Base-by-base conservation (phyloP, 352 stramenopile species). In the Phytophthora cajani region DNA sequence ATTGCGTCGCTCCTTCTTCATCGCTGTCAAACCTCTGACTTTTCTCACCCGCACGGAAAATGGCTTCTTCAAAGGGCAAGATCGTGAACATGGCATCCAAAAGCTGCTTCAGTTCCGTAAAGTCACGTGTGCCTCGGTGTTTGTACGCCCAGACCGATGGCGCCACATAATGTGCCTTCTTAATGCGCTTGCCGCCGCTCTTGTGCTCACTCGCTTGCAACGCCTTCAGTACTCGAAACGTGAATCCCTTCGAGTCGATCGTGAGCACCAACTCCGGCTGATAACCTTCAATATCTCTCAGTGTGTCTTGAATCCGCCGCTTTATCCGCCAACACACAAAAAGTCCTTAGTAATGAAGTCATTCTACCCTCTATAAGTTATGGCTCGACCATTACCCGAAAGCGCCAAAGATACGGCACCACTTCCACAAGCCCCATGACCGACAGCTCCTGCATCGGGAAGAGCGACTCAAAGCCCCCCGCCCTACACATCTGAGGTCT, bases 181-280 rank as follows among this genome's bases (percentile, higher is more conserved):
- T 81, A 16, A 87, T 60, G 1, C 57, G 54, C 17, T 68, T 71
- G 3, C 16, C 10, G 57, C 42, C 53, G 11, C 0, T 32, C 3
- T 68, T 67, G 3, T 50, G 27, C 53, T 67, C 44, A 2, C 57
- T 58, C 0, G 27, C 58, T n/a, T 81, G 69, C 9, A 94, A 59
- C 25, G 68, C 70, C 23, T 80, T 72, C 6, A 91, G 66, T 17
- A 92, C 78, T 36, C 85, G 80, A 62, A 93, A 92, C 9, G 72
- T 81, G 65, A 94, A 92, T 44, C 85, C 87, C 59, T 94, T 94
- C 9, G 85, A 92, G 73, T 94, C 87, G 61, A 94, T 90, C 9
- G 87, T 89, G 21, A 94, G 75, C 38, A 94, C 72, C n/a, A 91
- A 57, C 33, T 92, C 78, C 11, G 87, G 87, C 27, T 78, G 61